Evolutionary conservation across 192 early-diverging fungal genomes (phyloP), one percentile per base, ranked within the genome.

Genomic region (Backusella australiensis): DNA sequence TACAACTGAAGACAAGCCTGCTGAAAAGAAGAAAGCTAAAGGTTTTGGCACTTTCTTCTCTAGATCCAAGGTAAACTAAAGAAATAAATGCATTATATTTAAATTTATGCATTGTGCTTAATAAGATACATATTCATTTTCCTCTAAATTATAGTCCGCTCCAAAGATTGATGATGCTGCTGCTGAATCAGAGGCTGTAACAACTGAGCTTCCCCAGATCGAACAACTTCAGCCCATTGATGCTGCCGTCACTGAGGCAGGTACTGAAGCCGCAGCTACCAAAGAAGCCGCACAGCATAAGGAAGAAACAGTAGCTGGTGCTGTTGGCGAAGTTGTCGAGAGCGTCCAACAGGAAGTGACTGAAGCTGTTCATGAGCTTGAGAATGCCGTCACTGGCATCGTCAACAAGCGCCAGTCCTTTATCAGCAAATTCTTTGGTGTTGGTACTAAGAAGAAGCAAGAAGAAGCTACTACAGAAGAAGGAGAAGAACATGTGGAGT

Each of bases 351-450:
- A 9, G 67, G 79, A 19, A 69, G 35, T 38, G 0, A 39, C 41
- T 46, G 80, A 36, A 69, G 79, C 53, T 77, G 80, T 46, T 68
- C 36, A 29, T 74, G 79, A 63, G 76, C 63, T 34, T 77, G 71
- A 49, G 69, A 70, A 29, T 17, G 56, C 56, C 9, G 56, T 63
- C 26, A 29, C 23, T 29, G 21, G 32, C 41, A 38, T 69, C 26
- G 29, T 39, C 41, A 49, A 71, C 34, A 75, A 75, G 29, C 59
- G 74, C 11, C 74, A 75, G 17, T 75, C 74, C 23, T 75, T 75
- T n/a, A 75, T 75, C 17, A 46, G 39, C 17, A 75, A 75, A 41
- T 68, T 75, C 12, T 75, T 75, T 44, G 49, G 49, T 14, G 66
- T 39, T n/a, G 44, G 44, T 15, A 65, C 32, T 19, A 75, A 63